Evolutionary conservation across 2,329 filamentous ascomycete species (phyloP), one percentile per base, ranked within the genome.

Genomic region (Rhynchosporium secalis): DNA sequence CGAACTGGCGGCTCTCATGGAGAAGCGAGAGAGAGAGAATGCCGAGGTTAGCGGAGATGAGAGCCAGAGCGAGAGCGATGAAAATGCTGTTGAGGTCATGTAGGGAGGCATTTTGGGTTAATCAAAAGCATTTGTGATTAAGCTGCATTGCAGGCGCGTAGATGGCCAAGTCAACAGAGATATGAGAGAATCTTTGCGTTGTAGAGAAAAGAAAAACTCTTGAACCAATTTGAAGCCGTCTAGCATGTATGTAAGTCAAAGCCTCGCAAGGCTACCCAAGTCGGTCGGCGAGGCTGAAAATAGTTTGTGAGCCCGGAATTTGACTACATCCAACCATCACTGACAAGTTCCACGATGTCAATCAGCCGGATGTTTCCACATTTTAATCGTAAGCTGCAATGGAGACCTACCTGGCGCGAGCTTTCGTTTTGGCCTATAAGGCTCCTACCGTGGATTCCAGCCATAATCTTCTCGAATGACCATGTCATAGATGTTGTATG

Each of bases 11-110:
- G 95, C 94, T 58, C 85, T 99, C 68, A 99, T 99, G 95, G 95
- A 98, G 84, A 97, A 98, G 88, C 88, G 91, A 69, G 95, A 96
- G 82, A 89, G 92, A 69, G 94, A 98, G 85, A 99, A 99, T 79
- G 91, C 92, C 76, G 92, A 99, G 77, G 92, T 99, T 74, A 96
- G 92, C 77, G 95, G 95, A 73, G 96, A 99, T 76, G 95, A 99
- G 83, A 95, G 93, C 76, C 84, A 92, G 77, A 96, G 91, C 75
- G 94, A 96, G 78, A 96, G 92, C 75, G 95, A 98, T 74, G 95
- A 97, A 76, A 92, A 91, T 75, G 84, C 87, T 67, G 85, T 86
- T 41, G 83, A 80, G 71, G 78, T 79, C 36, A 76, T 80, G 70
- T 81, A 77, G 70, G 68, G 33, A 36, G 33, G 54, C 26, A 40